These are phyloP conservation scores for Fistulifera solaris DNA, from an alignment of 108 stramenopile species.

Conservation along the genomic window DNA sequence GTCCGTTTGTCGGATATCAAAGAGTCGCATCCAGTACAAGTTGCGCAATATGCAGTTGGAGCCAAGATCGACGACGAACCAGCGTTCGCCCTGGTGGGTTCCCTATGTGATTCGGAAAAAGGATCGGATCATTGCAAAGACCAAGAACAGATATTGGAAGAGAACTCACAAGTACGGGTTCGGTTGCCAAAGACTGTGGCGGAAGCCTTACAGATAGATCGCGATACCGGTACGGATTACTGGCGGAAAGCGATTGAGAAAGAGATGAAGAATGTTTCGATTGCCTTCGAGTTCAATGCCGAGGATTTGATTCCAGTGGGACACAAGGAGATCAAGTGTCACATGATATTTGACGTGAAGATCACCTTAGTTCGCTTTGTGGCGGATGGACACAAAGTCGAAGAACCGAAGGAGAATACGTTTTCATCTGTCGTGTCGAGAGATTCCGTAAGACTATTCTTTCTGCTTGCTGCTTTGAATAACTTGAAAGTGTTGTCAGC, in stretches of 20 bases:
- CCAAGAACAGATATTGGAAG: slow-evolving; percentile 15
- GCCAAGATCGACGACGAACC: slow-evolving; percentile 11
- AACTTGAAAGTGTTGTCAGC: slow-evolving; percentile 15
- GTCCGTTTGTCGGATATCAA: slow-evolving; percentile 21
- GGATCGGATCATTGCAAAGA: slow-evolving; percentile 17
- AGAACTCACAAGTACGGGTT: slow-evolving; percentile 37
- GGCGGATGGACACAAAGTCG: background rate
- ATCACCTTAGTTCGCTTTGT: slow-evolving; percentile 2
- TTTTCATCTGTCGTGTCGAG: slow-evolving; percentile 16
- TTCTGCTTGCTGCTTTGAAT: slow-evolving; percentile 32
- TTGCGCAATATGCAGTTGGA: slow-evolving; percentile 25
- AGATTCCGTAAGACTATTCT: slow-evolving; percentile 23
- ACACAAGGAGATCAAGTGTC: slow-evolving; percentile 14
- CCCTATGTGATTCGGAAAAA: slow-evolving; percentile 3
- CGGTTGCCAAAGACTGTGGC: slow-evolving; percentile 25
- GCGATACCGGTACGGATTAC: slow-evolving; percentile 24
- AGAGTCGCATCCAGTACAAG: slow-evolving; percentile 18
- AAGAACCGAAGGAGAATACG: background rate
- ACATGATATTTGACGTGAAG: slow-evolving; percentile 25
- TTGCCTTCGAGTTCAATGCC: slow-evolving; percentile 7
- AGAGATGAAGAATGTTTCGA: slow-evolving; percentile 4
- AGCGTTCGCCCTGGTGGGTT: slow-evolving; percentile 36
- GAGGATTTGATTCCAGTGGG: slow-evolving; percentile 15
- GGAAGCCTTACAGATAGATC: slow-evolving; percentile 33
- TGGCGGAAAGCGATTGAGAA: slow-evolving; percentile 7